A percentile compares a stretch with the other conserved stretches of the same genome.
These are phyloP conservation scores for Clathrus columnatus DNA, from an alignment of 768 basidiomycete species.

Conservation along the genomic window DNA sequence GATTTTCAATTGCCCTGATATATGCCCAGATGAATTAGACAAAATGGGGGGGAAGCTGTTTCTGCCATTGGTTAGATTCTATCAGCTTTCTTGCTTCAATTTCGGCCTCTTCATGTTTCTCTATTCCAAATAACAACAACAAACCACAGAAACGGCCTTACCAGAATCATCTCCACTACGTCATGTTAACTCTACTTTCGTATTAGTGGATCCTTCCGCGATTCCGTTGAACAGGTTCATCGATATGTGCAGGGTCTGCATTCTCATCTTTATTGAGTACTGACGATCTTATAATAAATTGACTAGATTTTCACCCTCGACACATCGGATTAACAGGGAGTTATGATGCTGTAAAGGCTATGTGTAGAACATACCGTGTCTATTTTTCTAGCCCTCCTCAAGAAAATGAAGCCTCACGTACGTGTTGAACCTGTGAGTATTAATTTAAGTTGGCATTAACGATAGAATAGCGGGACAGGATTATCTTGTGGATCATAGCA, in stretches of 20 bases:
- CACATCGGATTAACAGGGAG: slow-evolving; percentile 83
- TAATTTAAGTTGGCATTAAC: background rate
- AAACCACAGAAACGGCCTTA: slow-evolving; percentile 56
- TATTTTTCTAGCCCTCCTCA: slow-evolving; percentile 87
- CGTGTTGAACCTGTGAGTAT: background rate
- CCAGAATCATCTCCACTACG: slow-evolving; percentile 17
- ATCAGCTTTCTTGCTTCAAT: background rate
- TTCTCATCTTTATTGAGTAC: no score
- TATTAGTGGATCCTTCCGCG: slow-evolving; percentile 94
- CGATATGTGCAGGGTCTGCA: slow-evolving; percentile 31
- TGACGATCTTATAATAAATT: slow-evolving; percentile 55
- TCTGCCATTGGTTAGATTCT: slow-evolving; percentile 55
- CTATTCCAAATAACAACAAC: background rate
- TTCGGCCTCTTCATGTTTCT: background rate
- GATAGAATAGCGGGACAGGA: slow-evolving; percentile 48
- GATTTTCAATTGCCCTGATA: slow-evolving; percentile 99
- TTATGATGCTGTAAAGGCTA: slow-evolving; percentile 76
- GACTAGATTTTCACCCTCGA: slow-evolving; percentile 86
- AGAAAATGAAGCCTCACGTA: slow-evolving; percentile 45
- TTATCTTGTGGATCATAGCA: slow-evolving; percentile 95
- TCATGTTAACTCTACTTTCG: slow-evolving; percentile 82
- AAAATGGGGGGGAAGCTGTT: slow-evolving; percentile 79
- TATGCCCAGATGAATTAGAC: slow-evolving; percentile 96
- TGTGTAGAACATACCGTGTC: slow-evolving; percentile 93
- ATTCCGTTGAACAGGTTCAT: slow-evolving; percentile 41